Percentiles rank a stretch among this genome's conserved stretches.
Conservation (phyloP, 163 green algal genomes). For the Trebouxiophyceae sp. region DNA sequence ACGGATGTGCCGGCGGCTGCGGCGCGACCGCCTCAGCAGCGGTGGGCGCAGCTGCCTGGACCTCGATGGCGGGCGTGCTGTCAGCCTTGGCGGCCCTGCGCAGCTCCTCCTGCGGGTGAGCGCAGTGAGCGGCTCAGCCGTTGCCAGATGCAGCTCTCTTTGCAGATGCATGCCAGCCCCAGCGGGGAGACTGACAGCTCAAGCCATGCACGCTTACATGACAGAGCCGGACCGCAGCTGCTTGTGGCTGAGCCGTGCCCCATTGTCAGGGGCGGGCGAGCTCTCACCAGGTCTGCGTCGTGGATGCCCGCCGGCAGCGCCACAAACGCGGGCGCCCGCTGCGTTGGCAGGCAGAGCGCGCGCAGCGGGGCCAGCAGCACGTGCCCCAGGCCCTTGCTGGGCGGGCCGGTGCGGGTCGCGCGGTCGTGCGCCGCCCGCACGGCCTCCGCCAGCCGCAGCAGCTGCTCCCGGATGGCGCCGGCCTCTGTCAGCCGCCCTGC, state of each 20-base stretch:
- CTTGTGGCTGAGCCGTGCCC: too few relatives aligned
- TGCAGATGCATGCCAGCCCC: not conserved
- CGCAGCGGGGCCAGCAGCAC: not conserved
- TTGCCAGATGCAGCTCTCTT: not conserved
- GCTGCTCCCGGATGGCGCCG: not conserved
- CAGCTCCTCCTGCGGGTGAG: not conserved
- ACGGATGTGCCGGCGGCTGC: too few relatives aligned
- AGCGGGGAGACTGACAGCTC: too few relatives aligned
- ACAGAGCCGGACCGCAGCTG: too few relatives aligned
- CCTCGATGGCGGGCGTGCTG: too few relatives aligned
- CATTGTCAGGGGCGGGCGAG: too few relatives aligned
- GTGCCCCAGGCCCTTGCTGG: not conserved
- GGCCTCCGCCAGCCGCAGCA: not conserved
- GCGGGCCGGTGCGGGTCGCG: too few relatives aligned
- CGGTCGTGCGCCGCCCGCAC: too few relatives aligned
- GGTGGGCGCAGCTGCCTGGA: too few relatives aligned
- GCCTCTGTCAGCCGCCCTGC: not conserved
- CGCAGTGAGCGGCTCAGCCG: not conserved
- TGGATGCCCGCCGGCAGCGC: not conserved
- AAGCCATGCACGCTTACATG: too few relatives aligned
- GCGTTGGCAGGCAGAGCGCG: not conserved
- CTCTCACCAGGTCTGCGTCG: not conserved
- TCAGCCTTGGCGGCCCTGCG: not conserved
- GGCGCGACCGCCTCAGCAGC: too few relatives aligned
- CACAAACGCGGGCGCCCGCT: not conserved